These are phyloP conservation scores for Potentilla sterilis DNA, from an alignment of 306 rosid species.

Conservation along the genomic window DNA sequence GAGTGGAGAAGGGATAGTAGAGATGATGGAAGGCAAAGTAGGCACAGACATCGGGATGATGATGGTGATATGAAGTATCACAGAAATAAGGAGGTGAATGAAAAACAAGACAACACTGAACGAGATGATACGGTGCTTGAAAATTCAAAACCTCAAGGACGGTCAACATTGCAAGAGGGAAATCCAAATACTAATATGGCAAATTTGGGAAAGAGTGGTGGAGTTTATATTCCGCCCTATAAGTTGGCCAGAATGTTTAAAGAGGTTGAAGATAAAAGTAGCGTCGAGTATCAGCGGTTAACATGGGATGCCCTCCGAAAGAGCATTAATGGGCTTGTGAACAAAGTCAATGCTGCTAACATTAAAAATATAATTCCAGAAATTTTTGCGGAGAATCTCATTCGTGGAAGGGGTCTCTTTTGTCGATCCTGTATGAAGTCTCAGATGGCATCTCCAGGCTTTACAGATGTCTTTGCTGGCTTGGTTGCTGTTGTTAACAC, in stretches of 20 bases:
- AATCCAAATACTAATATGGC: conserved; percentile 41
- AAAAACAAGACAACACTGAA: conserved; percentile 31
- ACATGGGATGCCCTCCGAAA: conserved; percentile 98
- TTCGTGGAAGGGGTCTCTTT: conserved; percentile 90
- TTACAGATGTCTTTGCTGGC: conserved; percentile 88
- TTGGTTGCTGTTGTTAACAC: conserved; percentile 91
- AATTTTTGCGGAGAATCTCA: conserved; percentile 70
- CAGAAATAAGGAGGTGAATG: conserved; percentile 35
- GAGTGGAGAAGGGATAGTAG: conserved; percentile 25
- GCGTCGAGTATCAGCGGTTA: conserved; percentile 75
- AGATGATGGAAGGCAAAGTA: conserved; percentile 22
- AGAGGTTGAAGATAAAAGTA: conserved; percentile 83
- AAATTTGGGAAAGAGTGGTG: conserved; percentile 81
- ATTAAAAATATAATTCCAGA: conserved; percentile 84
- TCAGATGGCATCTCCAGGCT: conserved; percentile 93
- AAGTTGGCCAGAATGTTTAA: conserved; percentile 94
- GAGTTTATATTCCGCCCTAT: conserved; percentile 90
- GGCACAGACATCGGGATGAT: conserved; percentile 25
- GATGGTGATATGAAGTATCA: conserved; percentile 23
- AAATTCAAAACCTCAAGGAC: conserved; percentile 35
- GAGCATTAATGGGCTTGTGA: conserved; percentile 91
- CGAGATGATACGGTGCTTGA: conserved; percentile 32
- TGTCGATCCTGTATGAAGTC: conserved; percentile 97
- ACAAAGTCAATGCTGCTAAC: conserved; percentile 90
- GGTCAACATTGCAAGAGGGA: conserved; percentile 30